phyloP scores from a whole-genome alignment of 371 early-diverging fungal species.

The Amoeboaphelidium protococcarum region DNA sequence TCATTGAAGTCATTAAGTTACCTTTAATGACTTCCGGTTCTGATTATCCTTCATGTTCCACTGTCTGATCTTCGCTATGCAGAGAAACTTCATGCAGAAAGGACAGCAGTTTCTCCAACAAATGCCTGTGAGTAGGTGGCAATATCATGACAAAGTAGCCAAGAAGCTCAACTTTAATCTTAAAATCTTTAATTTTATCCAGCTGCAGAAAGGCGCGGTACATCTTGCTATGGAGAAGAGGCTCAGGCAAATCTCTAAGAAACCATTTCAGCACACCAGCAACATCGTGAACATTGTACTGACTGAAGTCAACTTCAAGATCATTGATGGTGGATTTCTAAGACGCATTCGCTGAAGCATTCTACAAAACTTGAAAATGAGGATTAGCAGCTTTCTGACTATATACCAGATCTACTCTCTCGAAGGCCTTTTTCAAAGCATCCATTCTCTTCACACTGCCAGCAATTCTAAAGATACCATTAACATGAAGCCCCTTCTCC shows the following conservation, averaged over 20 bases:
- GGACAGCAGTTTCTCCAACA: not conserved
- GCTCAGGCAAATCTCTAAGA: slow-evolving; percentile 60
- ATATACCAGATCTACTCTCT: not conserved
- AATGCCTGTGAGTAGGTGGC: not conserved
- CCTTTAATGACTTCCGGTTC: not conserved
- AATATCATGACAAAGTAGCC: not conserved
- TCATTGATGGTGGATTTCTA: too few species aligned
- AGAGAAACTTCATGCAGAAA: not conserved
- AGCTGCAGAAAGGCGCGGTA: not conserved
- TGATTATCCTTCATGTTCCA: not conserved
- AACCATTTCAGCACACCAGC: slow-evolving; percentile 74
- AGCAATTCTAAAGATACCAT: not conserved
- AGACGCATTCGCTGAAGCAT: too few species aligned
- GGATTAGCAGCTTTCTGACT: not conserved
- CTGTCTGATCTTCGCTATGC: not conserved
- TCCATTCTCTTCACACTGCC: not conserved
- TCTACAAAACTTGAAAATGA: too few species aligned
- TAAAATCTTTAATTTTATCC: not conserved
- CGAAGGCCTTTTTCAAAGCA: not conserved
- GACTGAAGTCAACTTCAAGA: not conserved
- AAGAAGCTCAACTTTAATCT: not conserved
- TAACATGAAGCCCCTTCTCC: not conserved
- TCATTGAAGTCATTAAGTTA: not conserved
- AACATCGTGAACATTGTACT: slow-evolving; percentile 63
- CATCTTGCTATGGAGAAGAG: slow-evolving; percentile 47